Percentiles rank a stretch among this genome's conserved stretches.
These are phyloP conservation scores for Fusarium sp. DNA, from an alignment of 2,329 filamentous ascomycete species.

Conservation along the genomic window DNA sequence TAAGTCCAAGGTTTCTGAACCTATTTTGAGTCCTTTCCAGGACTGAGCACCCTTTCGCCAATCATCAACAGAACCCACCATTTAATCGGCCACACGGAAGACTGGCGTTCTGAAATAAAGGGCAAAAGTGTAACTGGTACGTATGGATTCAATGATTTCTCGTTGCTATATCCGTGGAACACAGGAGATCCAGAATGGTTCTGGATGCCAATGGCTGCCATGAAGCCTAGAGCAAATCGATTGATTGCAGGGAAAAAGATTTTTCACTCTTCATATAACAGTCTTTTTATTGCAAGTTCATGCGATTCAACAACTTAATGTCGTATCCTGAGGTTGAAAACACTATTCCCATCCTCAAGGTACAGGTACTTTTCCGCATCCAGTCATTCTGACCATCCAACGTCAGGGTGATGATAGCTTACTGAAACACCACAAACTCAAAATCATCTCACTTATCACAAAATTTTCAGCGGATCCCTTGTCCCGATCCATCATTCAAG, in stretches of 20 bases:
- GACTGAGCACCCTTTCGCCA: neutral
- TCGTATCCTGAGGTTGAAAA: neutral
- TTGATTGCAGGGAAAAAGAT: neutral
- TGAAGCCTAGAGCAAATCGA: neutral
- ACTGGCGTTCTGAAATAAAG: neutral
- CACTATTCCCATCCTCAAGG: neutral
- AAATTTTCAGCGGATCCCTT: neutral
- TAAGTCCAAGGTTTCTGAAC: neutral
- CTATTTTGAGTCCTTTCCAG: neutral
- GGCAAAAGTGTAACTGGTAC: neutral
- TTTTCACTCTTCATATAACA: neutral
- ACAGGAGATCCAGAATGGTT: neutral
- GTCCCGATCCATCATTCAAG: constrained; percentile 3
- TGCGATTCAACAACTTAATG: neutral
- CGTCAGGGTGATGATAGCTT: neutral
- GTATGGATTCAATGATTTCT: neutral
- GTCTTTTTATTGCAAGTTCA: neutral
- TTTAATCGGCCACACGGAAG: neutral
- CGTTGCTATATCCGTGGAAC: neutral
- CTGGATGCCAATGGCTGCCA: neutral
- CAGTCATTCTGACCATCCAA: neutral
- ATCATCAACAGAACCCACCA: neutral
- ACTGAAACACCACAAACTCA: neutral
- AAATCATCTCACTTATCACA: neutral
- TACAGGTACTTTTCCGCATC: neutral